Base-by-base conservation (phyloP, 225 moss, liverwort and hornwort genomes). In the Marchantia polymorpha region DNA sequence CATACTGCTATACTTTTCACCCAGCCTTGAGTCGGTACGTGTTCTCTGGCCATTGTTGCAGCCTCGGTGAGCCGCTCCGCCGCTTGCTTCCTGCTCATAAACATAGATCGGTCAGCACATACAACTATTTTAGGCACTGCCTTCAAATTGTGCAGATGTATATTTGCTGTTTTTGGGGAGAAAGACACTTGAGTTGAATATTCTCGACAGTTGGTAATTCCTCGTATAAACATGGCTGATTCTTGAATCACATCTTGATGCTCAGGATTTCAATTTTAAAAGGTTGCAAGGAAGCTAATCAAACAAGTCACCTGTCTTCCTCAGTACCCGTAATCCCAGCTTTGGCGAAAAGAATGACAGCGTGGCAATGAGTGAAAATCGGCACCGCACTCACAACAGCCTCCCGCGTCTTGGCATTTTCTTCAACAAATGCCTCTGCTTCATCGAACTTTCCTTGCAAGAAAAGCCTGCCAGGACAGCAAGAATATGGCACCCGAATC, bases 331-430 rank as follows among this genome's bases (percentile, higher is more conserved):
- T 88, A 53, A 96, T 94, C 77, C 92, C 92, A 79, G 96, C 96
- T 84, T 94, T 94, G 23, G 96, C 96, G 74, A 96, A 96, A 68
- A 96, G 84, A 82, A 96, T 91, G 81, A 96, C 94, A 22, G 91
- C 96, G 79, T 96, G 90, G 83, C 94, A 96, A 82, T 96, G 96
- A 30, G 96, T 91, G 86, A 96, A 96, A 67, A 96, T 92, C 52
- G 96, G 96, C 77, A 94, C 87, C 52, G 90, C 91, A 16, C 87
- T 88, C 0, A 84, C 82, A 48, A 87, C 86, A 59, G 78, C 85
- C 27, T 94, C 96, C 72, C 81, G 83, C 17, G 74, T 86, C 67
- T 73, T 79, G 59, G 90, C 82, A 74, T 90, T 91, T 85, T 92
- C 91, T 84, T 90, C 86, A 30, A 94, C 82, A 48, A 91, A 92